Evolutionary conservation across 305 asterid genomes (phyloP).

Genomic region (Fraxinus platypoda): DNA sequence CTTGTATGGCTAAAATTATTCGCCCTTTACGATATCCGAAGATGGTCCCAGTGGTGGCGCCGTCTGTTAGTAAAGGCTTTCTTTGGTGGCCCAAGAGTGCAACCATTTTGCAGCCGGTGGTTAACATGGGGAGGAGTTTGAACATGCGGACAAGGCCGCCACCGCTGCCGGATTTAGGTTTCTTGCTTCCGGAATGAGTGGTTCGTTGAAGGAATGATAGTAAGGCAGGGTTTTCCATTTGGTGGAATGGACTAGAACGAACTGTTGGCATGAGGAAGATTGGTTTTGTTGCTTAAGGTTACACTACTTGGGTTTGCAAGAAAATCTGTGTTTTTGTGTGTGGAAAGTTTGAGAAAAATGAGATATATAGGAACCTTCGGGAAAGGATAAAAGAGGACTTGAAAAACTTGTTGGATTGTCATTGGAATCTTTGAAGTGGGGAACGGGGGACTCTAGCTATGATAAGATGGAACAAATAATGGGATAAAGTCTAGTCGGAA

Average conservation of each 20-base stretch:
- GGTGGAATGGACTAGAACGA: slow-evolving; percentile 46
- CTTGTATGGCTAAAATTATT: slow-evolving; percentile 69
- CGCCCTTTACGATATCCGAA: slow-evolving; percentile 77
- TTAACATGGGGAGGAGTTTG: slow-evolving; percentile 90
- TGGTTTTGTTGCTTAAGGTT: slow-evolving; percentile 14
- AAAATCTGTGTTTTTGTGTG: background rate
- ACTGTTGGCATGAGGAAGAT: slow-evolving; percentile 41
- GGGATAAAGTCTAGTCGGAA: slow-evolving; percentile 4
- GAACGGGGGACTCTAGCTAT: slow-evolving; percentile 19
- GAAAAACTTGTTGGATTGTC: slow-evolving; percentile 9
- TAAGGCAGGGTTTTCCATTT: slow-evolving; percentile 57
- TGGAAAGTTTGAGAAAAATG: background rate
- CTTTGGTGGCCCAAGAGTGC: slow-evolving; percentile 67
- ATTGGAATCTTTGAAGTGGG: slow-evolving; percentile 25
- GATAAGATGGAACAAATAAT: slow-evolving; percentile 10
- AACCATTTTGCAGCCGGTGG: slow-evolving; percentile 90
- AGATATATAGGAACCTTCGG: slow-evolving; percentile 5
- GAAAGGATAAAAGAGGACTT: slow-evolving; percentile 6
- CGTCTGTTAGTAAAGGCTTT: slow-evolving; percentile 59
- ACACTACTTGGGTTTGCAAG: background rate
- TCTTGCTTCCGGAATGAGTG: slow-evolving; percentile 30
- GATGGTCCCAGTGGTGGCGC: slow-evolving; percentile 72
- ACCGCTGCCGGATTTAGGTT: slow-evolving; percentile 34
- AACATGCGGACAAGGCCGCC: slow-evolving; percentile 76
- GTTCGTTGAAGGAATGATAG: slow-evolving; percentile 52